phyloP scores from a whole-genome alignment of 2,329 filamentous ascomycete genomes.

The Apiospora koreana region DNA sequence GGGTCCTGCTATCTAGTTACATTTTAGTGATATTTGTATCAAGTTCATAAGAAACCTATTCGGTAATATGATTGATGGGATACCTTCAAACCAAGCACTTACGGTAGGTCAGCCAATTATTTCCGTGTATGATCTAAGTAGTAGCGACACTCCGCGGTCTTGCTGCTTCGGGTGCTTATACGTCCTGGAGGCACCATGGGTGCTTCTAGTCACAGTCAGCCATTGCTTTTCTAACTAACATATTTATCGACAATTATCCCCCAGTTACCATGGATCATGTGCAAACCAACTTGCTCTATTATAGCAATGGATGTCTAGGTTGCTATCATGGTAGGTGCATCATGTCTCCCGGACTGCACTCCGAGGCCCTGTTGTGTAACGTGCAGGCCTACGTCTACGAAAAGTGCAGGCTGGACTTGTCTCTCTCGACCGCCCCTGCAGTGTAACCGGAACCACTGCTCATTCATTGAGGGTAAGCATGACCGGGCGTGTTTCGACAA shows the following conservation, averaged over 20 bases:
- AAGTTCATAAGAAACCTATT: background rate
- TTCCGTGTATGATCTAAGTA: too few relatives aligned
- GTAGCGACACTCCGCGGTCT: too few relatives aligned
- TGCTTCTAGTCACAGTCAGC: too few relatives aligned
- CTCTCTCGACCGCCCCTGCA: background rate
- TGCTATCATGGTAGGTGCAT: background rate
- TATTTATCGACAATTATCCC: background rate
- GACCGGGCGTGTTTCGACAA: background rate
- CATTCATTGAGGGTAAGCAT: background rate
- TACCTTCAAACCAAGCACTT: too few relatives aligned
- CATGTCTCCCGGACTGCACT: background rate
- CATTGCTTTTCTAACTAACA: background rate
- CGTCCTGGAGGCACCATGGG: too few relatives aligned
- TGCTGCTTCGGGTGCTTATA: too few relatives aligned
- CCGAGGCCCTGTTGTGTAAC: background rate
- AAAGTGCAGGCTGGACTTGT: background rate
- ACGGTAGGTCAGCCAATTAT: too few relatives aligned
- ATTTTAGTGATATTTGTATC: background rate
- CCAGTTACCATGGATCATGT: background rate
- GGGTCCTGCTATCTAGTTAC: background rate
- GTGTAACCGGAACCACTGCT: background rate
- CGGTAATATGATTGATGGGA: too few relatives aligned
- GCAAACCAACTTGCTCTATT: background rate
- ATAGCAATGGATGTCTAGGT: background rate
- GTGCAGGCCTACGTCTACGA: background rate